Evolutionary conservation across 78 protist species (phyloP).

Genomic region (slime mould (Dictyostelium discoideum)): DNA sequence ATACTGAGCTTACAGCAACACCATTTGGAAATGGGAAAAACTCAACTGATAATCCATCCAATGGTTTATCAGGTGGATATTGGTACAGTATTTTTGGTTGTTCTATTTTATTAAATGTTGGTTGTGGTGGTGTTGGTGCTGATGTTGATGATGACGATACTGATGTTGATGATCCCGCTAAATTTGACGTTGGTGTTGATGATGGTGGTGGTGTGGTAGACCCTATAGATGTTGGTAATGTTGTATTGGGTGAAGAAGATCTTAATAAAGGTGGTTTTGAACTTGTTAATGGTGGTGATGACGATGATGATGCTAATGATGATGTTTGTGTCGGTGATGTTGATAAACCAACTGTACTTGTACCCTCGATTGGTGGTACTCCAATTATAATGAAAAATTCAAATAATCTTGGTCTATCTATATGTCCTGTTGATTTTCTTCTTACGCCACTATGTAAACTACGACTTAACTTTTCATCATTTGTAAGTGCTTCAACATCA

Average conservation of each 20-base stretch:
- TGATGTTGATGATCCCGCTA: neutral
- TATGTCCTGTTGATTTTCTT: neutral
- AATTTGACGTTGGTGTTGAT: neutral
- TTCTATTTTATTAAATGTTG: neutral
- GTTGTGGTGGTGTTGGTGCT: neutral
- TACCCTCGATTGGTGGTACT: neutral
- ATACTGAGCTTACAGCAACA: constrained; percentile 13
- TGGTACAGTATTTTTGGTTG: constrained; percentile 60
- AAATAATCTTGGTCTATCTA: constrained; percentile 43
- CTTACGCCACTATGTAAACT: neutral
- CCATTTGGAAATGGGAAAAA: constrained; percentile 69
- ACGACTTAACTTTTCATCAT: constrained; percentile 35
- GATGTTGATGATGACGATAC: neutral
- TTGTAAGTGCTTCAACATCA: constrained; percentile 65
- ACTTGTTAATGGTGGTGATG: neutral
- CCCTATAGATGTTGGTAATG: neutral
- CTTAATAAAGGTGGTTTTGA: constrained; percentile 15
- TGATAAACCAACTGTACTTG: neutral
- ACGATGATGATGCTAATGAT: neutral
- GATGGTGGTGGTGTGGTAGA: neutral
- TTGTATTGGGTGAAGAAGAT: neutral
- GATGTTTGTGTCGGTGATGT: constrained; percentile 15
- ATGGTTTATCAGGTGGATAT: constrained; percentile 68
- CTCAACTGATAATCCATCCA: constrained; percentile 19
- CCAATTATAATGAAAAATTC: constrained; percentile 69